Evolutionary conservation across 2,329 filamentous ascomycete species (phyloP).

Genomic region (Aspergillus sp.): DNA sequence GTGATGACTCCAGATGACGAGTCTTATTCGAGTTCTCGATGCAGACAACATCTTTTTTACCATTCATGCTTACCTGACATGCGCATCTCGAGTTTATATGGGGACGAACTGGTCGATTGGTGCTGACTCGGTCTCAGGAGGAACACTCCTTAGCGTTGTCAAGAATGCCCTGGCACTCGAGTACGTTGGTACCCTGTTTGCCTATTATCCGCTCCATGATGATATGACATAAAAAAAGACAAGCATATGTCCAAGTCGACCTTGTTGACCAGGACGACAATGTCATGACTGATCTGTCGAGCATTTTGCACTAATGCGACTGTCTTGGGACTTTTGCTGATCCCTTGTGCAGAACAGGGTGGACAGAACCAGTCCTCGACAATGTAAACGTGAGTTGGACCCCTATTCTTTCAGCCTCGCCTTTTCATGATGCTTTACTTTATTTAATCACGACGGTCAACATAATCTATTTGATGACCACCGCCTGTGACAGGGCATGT

Average conservation of each 20-base stretch:
- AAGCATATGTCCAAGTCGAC: constrained; percentile 92
- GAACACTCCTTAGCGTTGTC: not conserved
- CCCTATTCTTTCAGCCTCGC: constrained; percentile 5
- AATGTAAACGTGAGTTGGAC: constrained; percentile 13
- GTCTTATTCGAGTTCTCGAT: constrained; percentile 56
- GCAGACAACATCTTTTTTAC: constrained; percentile 48
- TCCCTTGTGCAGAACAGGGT: constrained; percentile 12
- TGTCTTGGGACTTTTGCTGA: constrained; percentile 18
- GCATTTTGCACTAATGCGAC: constrained; percentile 9
- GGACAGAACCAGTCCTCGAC: constrained; percentile 2
- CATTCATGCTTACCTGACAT: constrained; percentile 53
- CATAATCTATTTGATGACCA: constrained; percentile 75
- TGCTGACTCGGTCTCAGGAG: constrained; percentile 10
- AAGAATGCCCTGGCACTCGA: constrained; percentile 4
- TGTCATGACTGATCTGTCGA: constrained; percentile 40
- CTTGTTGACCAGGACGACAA: constrained; percentile 42
- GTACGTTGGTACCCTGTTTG: constrained; percentile 20
- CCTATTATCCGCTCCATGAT: constrained; percentile 50
- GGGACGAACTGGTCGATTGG: constrained; percentile 1
- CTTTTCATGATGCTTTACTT: constrained; percentile 57
- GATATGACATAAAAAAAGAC: constrained; percentile 74
- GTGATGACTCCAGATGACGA: constrained; percentile 55
- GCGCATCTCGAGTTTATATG: constrained; percentile 6
- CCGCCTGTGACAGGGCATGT: constrained; percentile 63
- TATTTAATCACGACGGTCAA: constrained; percentile 78